Percentiles rank a stretch among this genome's conserved stretches.
Conservation (phyloP, 2,329 filamentous ascomycete species). For the Colletotrichum navitas region DNA sequence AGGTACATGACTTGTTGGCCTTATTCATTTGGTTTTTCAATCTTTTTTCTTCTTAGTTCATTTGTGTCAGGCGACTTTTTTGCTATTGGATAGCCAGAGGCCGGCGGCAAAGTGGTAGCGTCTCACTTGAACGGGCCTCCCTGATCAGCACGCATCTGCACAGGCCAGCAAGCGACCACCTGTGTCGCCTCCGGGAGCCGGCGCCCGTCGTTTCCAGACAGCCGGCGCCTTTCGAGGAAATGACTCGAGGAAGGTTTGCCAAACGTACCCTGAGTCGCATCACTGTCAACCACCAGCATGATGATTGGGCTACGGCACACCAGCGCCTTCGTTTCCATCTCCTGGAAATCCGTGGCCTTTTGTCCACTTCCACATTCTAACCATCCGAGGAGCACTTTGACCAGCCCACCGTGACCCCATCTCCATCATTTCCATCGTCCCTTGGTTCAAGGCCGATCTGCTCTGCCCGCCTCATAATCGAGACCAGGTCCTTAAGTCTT, state of each 20-base stretch:
- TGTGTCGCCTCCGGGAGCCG: constrained; percentile 22
- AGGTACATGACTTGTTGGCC: constrained; percentile 21
- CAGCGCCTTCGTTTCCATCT: constrained; percentile 8
- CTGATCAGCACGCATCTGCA: constrained; percentile 3
- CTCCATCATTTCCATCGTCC: background rate
- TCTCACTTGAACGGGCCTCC: background rate
- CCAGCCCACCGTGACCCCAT: background rate
- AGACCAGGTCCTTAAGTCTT: background rate
- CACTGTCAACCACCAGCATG: background rate
- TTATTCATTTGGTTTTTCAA: background rate
- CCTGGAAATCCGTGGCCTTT: background rate
- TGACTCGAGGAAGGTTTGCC: background rate
- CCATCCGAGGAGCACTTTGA: constrained; percentile 3
- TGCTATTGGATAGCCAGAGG: background rate
- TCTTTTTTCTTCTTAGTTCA: too few relatives aligned
- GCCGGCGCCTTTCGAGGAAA: background rate
- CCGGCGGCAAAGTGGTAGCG: constrained; percentile 10
- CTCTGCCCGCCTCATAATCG: background rate
- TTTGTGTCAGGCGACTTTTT: background rate
- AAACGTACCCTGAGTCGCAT: background rate
- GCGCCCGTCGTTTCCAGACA: background rate
- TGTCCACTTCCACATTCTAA: background rate
- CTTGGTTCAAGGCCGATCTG: constrained; percentile 14
- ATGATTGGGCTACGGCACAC: background rate
- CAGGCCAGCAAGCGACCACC: constrained; percentile 26